These are phyloP conservation scores for Candida morakotiae DNA, from an alignment of 805 yeast genomes.

Conservation along the genomic window DNA sequence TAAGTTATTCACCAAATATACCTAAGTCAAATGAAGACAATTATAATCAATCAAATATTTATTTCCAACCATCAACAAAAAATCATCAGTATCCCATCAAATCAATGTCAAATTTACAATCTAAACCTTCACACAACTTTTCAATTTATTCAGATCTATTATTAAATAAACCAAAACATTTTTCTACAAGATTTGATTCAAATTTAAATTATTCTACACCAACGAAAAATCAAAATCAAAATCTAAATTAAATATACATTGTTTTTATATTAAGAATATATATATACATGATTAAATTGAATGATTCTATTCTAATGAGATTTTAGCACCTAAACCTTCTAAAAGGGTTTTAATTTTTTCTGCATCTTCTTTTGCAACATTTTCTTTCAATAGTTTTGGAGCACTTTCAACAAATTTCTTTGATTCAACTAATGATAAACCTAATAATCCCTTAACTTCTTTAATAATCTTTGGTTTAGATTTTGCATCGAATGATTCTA, in stretches of 20 bases:
- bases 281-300: background rate
- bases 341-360: slow-evolving; percentile 90
- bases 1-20: background rate
- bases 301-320: slow-evolving; percentile 64
- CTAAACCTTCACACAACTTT: background rate
- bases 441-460: slow-evolving; percentile 89
- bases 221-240: background rate
- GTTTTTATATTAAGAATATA: no score
- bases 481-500: slow-evolving; percentile 91
- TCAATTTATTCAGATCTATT: background rate
- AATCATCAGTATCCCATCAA: background rate
- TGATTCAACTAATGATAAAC: slow-evolving; percentile 91
- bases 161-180: no score
- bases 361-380: slow-evolving; percentile 95
- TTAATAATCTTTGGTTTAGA: slow-evolving; percentile 96
- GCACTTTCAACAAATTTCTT: slow-evolving; percentile 98
- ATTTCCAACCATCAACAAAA: background rate
- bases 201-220: background rate
- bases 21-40: background rate
- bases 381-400: slow-evolving; percentile 93
- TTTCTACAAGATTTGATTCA: background rate
- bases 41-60: no score
- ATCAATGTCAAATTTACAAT: background rate
- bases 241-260: background rate
- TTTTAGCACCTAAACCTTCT: slow-evolving; percentile 94